phyloP scores from a whole-genome alignment of 768 basidiomycete genomes.

The Coprinopsis strossmayeri region DNA sequence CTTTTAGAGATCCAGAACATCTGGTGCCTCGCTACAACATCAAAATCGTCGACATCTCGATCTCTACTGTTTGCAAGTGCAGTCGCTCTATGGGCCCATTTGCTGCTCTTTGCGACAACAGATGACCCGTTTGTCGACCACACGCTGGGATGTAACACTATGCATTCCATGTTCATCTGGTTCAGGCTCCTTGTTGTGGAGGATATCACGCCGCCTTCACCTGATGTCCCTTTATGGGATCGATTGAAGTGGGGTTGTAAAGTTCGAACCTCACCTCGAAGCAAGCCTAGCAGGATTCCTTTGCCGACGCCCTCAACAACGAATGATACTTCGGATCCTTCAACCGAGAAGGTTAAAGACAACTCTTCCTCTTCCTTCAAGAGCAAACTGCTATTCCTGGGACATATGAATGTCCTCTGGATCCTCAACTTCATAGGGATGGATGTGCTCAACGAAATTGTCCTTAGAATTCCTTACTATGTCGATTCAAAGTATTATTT shows the following conservation, averaged over 20 bases:
- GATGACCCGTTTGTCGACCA: slow-evolving; percentile 1
- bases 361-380: neutral
- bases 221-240: neutral
- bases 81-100: neutral
- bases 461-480: neutral
- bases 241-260: neutral
- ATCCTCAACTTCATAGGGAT: neutral
- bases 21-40: too few relatives aligned
- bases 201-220: neutral
- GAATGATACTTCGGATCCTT: too few relatives aligned
- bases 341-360: too few relatives aligned
- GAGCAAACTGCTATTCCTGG: neutral
- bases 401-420: neutral
- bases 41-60: too few relatives aligned
- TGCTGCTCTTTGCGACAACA: neutral
- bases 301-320: too few relatives aligned
- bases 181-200: neutral
- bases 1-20: too few relatives aligned
- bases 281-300: too few relatives aligned
- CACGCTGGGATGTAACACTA: neutral
- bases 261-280: too few relatives aligned
- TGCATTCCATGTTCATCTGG: neutral
- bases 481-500: neutral
- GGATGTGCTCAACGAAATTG: neutral
- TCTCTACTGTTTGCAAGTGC: too few relatives aligned